Evolutionary conservation across 768 basidiomycete genomes (phyloP).

Genomic region (Pleurotus citrinopileatus): DNA sequence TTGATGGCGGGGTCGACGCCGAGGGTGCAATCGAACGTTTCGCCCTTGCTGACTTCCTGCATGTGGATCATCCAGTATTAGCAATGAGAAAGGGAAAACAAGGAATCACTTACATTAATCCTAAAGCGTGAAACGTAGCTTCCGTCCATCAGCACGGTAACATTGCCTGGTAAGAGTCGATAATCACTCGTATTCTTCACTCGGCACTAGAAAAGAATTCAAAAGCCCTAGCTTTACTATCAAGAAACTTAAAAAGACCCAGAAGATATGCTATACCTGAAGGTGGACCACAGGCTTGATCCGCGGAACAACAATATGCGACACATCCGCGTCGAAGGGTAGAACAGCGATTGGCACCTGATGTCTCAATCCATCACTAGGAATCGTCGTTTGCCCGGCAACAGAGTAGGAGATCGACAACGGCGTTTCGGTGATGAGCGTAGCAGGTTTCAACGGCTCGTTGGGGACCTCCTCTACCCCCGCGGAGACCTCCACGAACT

Average conservation of each 20-base stretch:
- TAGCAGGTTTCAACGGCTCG: conserved; percentile 30
- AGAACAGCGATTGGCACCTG: conserved; percentile 51
- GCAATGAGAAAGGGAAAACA: background rate
- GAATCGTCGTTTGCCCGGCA: conserved; percentile 46
- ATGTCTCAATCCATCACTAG: conserved; percentile 53
- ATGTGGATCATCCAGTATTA: background rate
- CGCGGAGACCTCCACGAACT: conserved; percentile 28
- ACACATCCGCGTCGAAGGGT: conserved; percentile 41
- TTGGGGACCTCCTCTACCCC: conserved; percentile 12
- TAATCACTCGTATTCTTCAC: conserved; percentile 61
- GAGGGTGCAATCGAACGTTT: conserved; percentile 54
- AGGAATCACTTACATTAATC: conserved; percentile 37
- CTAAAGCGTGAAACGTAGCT: conserved; percentile 49
- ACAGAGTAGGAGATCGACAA: conserved; percentile 51
- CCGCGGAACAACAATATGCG: conserved; percentile 49
- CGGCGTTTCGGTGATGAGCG: conserved; percentile 50
- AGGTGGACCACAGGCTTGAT: conserved; percentile 47
- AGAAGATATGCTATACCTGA: conserved; percentile 29
- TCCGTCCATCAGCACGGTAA: conserved; percentile 55
- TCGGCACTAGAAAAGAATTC: conserved; percentile 30
- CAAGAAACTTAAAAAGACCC: no score
- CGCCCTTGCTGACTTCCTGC: conserved; percentile 46
- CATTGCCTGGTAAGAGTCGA: conserved; percentile 49
- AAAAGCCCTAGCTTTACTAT: no score
- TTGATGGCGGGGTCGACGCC: conserved; percentile 43